Evolutionary conservation across 768 basidiomycete species (phyloP).

Genomic region (Termitomyces sp.): DNA sequence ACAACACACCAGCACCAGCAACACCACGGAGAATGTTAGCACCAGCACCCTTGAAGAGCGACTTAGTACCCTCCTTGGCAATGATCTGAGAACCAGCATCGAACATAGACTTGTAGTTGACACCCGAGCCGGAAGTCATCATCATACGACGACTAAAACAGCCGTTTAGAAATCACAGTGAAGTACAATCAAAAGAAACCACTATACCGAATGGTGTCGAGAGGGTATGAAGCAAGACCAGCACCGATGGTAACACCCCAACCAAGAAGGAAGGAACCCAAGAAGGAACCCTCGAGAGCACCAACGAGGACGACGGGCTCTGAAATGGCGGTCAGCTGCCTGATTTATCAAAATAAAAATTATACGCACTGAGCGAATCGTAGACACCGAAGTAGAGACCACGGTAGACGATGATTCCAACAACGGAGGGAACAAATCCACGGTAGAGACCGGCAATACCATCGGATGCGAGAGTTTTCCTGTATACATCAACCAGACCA

Average conservation of each 20-base stretch:
- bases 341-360: neutral
- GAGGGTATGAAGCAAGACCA: slow-evolving; percentile 96
- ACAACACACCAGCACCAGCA: slow-evolving; percentile 99
- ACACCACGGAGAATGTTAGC: slow-evolving; percentile 97
- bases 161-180: slow-evolving; percentile 15
- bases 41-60: slow-evolving; percentile 99
- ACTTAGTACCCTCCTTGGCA: slow-evolving; percentile 92
- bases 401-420: slow-evolving; percentile 99
- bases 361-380: slow-evolving; percentile 79
- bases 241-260: slow-evolving; percentile 99
- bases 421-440: slow-evolving; percentile 98
- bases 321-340: slow-evolving; percentile 29
- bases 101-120: slow-evolving; percentile 99
- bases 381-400: slow-evolving; percentile 99
- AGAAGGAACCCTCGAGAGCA: slow-evolving; percentile 91
- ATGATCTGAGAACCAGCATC: slow-evolving; percentile 91
- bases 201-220: slow-evolving; percentile 85
- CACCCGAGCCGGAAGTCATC: slow-evolving; percentile 97
- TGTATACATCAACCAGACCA: slow-evolving; percentile 96
- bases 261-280: slow-evolving; percentile 95
- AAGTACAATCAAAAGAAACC: neutral
- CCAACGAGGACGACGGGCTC: slow-evolving; percentile 98
- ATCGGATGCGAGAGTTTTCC: slow-evolving; percentile 94
- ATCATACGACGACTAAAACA: slow-evolving; percentile 98
- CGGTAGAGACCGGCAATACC: slow-evolving; percentile 99